Conservation (phyloP, 2,329 filamentous ascomycete species). For the Fusarium albidum region DNA sequence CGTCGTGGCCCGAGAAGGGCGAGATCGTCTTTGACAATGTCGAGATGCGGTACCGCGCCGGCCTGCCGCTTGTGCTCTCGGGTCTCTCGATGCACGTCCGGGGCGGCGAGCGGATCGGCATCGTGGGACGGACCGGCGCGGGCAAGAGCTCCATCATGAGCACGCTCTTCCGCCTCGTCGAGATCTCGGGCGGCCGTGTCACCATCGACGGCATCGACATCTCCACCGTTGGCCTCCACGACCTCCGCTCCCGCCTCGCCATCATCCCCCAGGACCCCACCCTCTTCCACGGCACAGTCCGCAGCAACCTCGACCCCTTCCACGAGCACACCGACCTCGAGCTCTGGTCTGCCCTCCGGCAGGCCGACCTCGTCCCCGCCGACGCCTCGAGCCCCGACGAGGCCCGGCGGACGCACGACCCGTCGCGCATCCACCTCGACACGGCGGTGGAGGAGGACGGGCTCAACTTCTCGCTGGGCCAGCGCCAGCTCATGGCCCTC, state of each 20-base stretch:
- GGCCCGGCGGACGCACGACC: slow-evolving; percentile 70
- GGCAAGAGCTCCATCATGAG: slow-evolving; percentile 88
- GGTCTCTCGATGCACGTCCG: slow-evolving; percentile 75
- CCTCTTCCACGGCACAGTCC: slow-evolving; percentile 81
- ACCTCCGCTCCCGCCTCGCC: slow-evolving; percentile 77
- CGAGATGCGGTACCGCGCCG: slow-evolving; percentile 79
- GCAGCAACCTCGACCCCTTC: slow-evolving; percentile 84
- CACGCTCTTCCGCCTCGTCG: slow-evolving; percentile 79
- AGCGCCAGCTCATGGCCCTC: slow-evolving; percentile 94
- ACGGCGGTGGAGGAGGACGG: slow-evolving; percentile 91
- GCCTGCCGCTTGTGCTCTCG: slow-evolving; percentile 76
- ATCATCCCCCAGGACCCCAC: slow-evolving; percentile 90
- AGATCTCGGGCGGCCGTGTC: slow-evolving; percentile 69
- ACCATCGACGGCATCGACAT: slow-evolving; percentile 75
- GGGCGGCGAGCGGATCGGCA: slow-evolving; percentile 81
- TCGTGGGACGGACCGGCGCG: slow-evolving; percentile 83
- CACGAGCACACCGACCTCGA: slow-evolving; percentile 78
- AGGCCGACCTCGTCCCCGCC: slow-evolving; percentile 73
- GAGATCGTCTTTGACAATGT: slow-evolving; percentile 80
- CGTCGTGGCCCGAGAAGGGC: slow-evolving; percentile 85
- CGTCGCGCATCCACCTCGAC: slow-evolving; percentile 79
- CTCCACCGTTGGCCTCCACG: slow-evolving; percentile 75
- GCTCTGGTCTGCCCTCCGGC: slow-evolving; percentile 79
- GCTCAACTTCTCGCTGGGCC: slow-evolving; percentile 93
- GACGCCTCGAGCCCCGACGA: slow-evolving; percentile 73